Conservation (phyloP, 1,139 yeast species). For the Taphrina confusa region DNA sequence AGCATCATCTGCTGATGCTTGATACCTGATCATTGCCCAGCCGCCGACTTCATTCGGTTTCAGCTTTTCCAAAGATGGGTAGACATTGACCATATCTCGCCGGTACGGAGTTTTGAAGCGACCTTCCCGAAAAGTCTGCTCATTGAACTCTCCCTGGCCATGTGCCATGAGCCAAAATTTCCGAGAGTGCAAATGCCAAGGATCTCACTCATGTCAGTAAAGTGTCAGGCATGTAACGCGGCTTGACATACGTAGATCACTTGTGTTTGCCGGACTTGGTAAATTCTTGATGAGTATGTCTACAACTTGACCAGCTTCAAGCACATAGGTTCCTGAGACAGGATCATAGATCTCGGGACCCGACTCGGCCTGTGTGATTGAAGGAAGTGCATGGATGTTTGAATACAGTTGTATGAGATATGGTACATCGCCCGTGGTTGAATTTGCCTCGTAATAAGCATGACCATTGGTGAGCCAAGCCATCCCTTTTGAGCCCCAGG, state of each 20-base stretch:
- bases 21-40: conserved; percentile 11
- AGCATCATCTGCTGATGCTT: conserved; percentile 23
- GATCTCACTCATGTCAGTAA: not conserved
- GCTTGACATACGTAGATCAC: conserved; percentile 9
- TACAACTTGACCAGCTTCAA: conserved; percentile 33
- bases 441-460: conserved; percentile 9
- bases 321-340: conserved; percentile 10
- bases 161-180: conserved; percentile 18
- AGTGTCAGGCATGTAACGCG: not conserved
- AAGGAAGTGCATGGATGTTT: not conserved
- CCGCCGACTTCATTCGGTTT: conserved; percentile 9
- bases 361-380: not conserved
- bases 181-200: conserved; percentile 25
- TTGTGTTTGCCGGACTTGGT: not conserved
- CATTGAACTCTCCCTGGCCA: conserved; percentile 13
- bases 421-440: conserved; percentile 5
- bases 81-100: conserved; percentile 30
- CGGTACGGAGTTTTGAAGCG: conserved; percentile 2
- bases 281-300: conserved; percentile 26
- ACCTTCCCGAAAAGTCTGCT: not conserved
- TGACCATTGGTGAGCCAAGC: conserved; percentile 15
- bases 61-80: not conserved
- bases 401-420: conserved; percentile 22
- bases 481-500: conserved; percentile 4
- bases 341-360: conserved; percentile 8